Conservation (phyloP, 2,329 filamentous ascomycete genomes). For the Botrytis aclada region DNA sequence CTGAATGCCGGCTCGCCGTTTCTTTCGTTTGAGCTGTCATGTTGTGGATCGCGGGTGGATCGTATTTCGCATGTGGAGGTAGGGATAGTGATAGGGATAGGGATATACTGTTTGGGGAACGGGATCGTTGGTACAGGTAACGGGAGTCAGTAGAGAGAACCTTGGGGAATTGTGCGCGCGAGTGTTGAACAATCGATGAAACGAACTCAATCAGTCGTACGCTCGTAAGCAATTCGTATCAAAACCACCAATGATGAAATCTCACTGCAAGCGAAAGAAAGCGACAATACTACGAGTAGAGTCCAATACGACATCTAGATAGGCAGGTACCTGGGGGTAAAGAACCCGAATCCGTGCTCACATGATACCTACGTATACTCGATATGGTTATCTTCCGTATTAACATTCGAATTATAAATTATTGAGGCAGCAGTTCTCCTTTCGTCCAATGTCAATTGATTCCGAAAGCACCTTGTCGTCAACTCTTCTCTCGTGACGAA, state of each 20-base stretch:
- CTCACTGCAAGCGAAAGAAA: background rate
- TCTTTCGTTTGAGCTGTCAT: background rate
- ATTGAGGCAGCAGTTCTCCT: background rate
- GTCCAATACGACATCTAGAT: background rate
- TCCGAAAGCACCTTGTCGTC: background rate
- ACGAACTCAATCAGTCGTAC: background rate
- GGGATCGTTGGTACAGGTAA: background rate
- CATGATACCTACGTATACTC: background rate
- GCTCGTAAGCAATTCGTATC: background rate
- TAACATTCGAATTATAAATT: background rate
- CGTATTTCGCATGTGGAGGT: background rate
- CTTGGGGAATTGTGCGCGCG: background rate
- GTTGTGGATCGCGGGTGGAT: background rate
- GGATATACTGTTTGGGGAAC: background rate
- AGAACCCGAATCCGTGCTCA: background rate
- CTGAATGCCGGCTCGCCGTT: constrained; percentile 3
- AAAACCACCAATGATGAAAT: background rate
- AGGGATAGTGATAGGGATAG: background rate
- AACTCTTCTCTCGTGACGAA: background rate
- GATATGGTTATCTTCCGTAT: background rate
- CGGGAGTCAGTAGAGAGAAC: background rate
- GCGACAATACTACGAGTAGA: background rate
- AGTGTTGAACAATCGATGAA: background rate
- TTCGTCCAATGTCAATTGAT: background rate
- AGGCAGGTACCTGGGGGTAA: background rate